Base-by-base conservation (phyloP, 1,284 basidiomycete species). In the Ceratobasidium sp. region DNA sequence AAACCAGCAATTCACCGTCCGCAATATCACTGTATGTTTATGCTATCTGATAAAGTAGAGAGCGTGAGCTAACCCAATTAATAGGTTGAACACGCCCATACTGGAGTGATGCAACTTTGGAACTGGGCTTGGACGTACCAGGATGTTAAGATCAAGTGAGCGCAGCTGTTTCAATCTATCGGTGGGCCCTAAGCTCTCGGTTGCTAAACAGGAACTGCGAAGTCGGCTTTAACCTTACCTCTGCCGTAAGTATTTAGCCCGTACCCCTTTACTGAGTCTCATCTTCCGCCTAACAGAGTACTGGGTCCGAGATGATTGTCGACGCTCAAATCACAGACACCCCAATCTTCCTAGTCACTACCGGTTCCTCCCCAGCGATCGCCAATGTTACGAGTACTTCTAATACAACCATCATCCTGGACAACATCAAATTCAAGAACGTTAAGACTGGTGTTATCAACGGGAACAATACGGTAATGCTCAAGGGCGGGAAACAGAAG, bases 1-100 rank as follows among this genome's bases (percentile, higher is more conserved):
- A 67, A 93, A 92, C 82, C 91, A 93, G 83, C 91, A 92, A 90
- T 91, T 82, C 81, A 89, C 89, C 1, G 87, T 89, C 67, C 88
- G 88, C 44, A 89, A 89, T 80, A 81, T 90, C 68, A 89, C 88
- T 28, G 71, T 74, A 74, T 17, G 46, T 52, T 26, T 7, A 12
- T 20, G 10, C 12, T 23, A n/a, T 44, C 40, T 12, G 9, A 42
- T 7, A n/a, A 42, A 12, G 20, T 26, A 44, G 9, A n/a, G 5
- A n/a, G 12, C 38, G 12, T 71, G 33, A 59, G 28, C 40, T 64
- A n/a, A n/a, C 20, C 40, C 9, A 20, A 44, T 1, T 67, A 1
- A 10, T 42, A 65, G 1, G 83, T 92, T 81, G 91, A 90, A 82
- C 89, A 90, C 80, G 89, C 89, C n/a, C 80, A 85, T 28, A 84